Evolutionary conservation across 495 filamentous ascomycete genomes (phyloP).

Genomic region (Talaromyces proteolyticus): DNA sequence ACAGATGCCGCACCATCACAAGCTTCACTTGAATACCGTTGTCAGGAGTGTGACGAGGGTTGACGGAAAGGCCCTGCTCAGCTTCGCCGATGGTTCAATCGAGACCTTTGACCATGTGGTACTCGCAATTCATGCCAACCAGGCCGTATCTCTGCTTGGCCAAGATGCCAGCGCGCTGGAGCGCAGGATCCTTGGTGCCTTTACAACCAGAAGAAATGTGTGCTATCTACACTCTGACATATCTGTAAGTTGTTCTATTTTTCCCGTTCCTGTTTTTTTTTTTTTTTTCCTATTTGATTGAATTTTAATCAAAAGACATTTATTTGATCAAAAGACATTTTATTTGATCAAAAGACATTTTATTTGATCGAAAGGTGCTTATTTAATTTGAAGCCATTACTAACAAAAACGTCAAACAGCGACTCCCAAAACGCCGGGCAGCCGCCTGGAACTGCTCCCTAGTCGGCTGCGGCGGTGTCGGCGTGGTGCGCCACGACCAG

Average conservation of each 20-base stretch:
- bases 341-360: too few relatives aligned
- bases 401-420: too few relatives aligned
- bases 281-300: too few relatives aligned
- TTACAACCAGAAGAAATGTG: neutral
- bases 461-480: too few relatives aligned
- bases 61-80: neutral
- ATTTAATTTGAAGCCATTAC: too few relatives aligned
- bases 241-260: neutral
- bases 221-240: neutral
- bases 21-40: neutral
- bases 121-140: neutral
- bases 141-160: neutral
- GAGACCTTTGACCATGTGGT: neutral
- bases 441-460: too few relatives aligned
- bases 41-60: neutral
- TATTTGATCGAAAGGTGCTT: too few relatives aligned
- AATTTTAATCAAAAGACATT: too few relatives aligned
- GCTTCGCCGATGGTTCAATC: neutral
- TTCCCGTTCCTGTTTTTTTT: neutral
- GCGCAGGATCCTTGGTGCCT: neutral
- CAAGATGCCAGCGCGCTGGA: neutral
- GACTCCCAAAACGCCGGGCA: too few relatives aligned
- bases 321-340: too few relatives aligned
- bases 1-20: neutral
- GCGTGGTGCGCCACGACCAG: too few relatives aligned